phyloP scores from a whole-genome alignment of 2,329 filamentous ascomycete genomes.

The Paramyrothecium sp. region DNA sequence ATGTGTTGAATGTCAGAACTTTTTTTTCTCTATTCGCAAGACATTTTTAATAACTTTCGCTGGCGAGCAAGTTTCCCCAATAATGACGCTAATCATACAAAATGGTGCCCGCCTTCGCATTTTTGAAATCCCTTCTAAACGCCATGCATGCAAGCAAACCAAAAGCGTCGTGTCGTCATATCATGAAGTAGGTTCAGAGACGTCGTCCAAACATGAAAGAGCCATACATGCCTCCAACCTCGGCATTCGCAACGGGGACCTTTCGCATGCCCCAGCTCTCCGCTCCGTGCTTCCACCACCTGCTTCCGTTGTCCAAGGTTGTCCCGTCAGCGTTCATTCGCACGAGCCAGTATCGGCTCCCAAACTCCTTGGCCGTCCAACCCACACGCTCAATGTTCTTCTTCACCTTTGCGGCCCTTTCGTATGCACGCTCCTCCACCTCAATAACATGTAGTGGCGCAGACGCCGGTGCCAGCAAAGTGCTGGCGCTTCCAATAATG shows the following conservation, averaged over 20 bases:
- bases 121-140: slow-evolving; percentile 5
- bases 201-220: slow-evolving; percentile 63
- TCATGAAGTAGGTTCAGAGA: slow-evolving; percentile 44
- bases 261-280: slow-evolving; percentile 86
- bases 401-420: slow-evolving; percentile 61
- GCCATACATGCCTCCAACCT: slow-evolving; percentile 93
- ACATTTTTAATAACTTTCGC: not conserved
- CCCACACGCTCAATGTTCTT: slow-evolving; percentile 60
- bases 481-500: slow-evolving; percentile 60
- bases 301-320: slow-evolving; percentile 44
- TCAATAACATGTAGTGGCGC: slow-evolving; percentile 76
- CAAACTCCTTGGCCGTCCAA: slow-evolving; percentile 71
- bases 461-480: slow-evolving; percentile 57
- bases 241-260: slow-evolving; percentile 85
- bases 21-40: not conserved
- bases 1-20: no score
- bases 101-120: not conserved
- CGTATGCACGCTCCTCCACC: slow-evolving; percentile 66
- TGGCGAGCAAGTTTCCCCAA: not conserved
- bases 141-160: slow-evolving; percentile 9
- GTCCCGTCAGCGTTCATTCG: slow-evolving; percentile 39
- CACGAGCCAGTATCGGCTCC: slow-evolving; percentile 67
- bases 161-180: slow-evolving; percentile 18
- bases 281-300: slow-evolving; percentile 82
- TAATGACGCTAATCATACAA: not conserved